Percentiles rank a stretch among this genome's conserved stretches.
phyloP scores from a whole-genome alignment of 2,329 filamentous ascomycete species.

The Aspergillus costaricaensis region DNA sequence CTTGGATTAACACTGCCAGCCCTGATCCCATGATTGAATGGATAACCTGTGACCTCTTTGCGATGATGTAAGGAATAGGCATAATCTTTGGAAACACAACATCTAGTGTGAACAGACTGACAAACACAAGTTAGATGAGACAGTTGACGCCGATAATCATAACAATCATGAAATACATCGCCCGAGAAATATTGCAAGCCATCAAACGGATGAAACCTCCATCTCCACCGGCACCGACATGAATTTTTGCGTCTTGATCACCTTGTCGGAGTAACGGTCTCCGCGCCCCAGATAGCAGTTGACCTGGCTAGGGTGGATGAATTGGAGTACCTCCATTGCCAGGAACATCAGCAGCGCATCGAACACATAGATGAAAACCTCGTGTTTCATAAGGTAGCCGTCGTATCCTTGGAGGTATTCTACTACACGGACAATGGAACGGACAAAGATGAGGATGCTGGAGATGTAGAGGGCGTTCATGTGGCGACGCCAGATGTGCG shows the following conservation, averaged over 20 bases:
- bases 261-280: constrained; percentile 18
- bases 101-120: too few species aligned
- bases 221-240: constrained; percentile 8
- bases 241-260: constrained; percentile 19
- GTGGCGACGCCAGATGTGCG: constrained; percentile 37
- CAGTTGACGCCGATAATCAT: neutral
- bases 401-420: constrained; percentile 35
- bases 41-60: too few species aligned
- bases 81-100: too few species aligned
- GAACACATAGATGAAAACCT: constrained; percentile 37
- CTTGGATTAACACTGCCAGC: too few species aligned
- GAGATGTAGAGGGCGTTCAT: constrained; percentile 34
- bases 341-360: constrained; percentile 35
- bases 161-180: neutral
- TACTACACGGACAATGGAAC: constrained; percentile 34
- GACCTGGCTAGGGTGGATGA: constrained; percentile 27
- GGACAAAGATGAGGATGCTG: constrained; percentile 30
- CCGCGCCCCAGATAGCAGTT: constrained; percentile 28
- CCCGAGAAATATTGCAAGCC: too few species aligned
- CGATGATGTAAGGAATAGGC: too few species aligned
- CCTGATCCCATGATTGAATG: too few species aligned
- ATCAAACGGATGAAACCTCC: neutral
- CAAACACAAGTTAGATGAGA: neutral
- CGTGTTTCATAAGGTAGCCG: constrained; percentile 33
- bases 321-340: constrained; percentile 27